Conservation (phyloP, 352 stramenopile genomes). For the Phytophthora cryptogea region DNA sequence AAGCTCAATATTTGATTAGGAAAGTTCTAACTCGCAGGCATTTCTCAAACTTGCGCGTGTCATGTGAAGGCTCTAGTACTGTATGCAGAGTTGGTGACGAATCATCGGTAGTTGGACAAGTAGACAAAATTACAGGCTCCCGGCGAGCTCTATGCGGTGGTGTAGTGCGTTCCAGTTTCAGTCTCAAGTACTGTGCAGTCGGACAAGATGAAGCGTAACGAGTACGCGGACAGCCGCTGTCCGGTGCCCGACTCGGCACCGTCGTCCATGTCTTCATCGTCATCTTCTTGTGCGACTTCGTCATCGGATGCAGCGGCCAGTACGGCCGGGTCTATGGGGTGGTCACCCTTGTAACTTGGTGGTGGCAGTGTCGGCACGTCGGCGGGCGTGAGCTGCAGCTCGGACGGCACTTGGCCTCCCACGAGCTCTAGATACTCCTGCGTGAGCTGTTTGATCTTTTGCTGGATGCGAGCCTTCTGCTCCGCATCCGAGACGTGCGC, state of each 20-base stretch:
- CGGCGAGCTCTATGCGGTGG: constrained; percentile 32
- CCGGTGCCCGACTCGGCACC: constrained; percentile 20
- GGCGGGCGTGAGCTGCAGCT: constrained; percentile 62
- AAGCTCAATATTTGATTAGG: constrained; percentile 48
- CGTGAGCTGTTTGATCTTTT: constrained; percentile 81
- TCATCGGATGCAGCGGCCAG: constrained; percentile 56
- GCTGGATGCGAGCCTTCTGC: constrained; percentile 73
- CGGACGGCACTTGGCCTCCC: constrained; percentile 71
- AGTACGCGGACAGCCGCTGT: constrained; percentile 69
- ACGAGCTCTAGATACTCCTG: constrained; percentile 82
- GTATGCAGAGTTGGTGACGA: constrained; percentile 17
- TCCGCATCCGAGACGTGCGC: constrained; percentile 73
- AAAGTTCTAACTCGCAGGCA: constrained; percentile 36
- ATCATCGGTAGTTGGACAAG: constrained; percentile 32
- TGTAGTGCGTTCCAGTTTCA: constrained; percentile 57
- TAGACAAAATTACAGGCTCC: constrained; percentile 29
- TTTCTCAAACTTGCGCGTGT: constrained; percentile 36
- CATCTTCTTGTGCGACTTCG: constrained; percentile 50
- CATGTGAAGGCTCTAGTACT: constrained; percentile 31
- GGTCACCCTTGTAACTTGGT: constrained; percentile 42
- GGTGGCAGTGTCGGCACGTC: constrained; percentile 61
- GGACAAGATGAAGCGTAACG: constrained; percentile 79
- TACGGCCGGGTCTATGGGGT: constrained; percentile 56
- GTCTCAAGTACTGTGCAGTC: constrained; percentile 80
- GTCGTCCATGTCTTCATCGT: constrained; percentile 55